These are phyloP conservation scores for Pseudocercospora musae DNA, from an alignment of 2,329 filamentous ascomycete species.

Conservation along the genomic window DNA sequence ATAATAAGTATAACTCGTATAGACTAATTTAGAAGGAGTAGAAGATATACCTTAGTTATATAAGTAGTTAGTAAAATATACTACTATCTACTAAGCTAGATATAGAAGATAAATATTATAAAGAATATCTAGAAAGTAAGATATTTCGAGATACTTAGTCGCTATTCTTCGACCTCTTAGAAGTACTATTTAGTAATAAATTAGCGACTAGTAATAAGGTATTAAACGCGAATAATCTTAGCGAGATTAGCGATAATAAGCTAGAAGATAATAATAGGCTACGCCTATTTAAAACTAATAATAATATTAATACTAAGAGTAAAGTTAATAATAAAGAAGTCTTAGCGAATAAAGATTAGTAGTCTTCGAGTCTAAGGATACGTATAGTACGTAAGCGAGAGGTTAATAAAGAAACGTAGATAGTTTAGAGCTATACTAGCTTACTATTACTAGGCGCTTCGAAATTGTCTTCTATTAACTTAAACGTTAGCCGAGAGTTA, in stretches of 20 bases:
- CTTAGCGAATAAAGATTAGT: background rate
- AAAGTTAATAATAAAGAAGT: background rate
- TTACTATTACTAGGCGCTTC: background rate
- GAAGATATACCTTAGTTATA: background rate
- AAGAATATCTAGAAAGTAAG: background rate
- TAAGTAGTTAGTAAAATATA: background rate
- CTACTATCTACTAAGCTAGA: background rate
- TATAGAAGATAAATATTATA: background rate
- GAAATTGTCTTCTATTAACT: background rate
- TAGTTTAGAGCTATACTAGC: background rate
- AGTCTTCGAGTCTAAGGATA: background rate
- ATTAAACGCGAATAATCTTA: background rate
- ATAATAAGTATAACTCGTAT: background rate
- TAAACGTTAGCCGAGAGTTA: background rate
- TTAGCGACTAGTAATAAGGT: background rate
- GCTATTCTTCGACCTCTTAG: no score
- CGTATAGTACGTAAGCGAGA: background rate
- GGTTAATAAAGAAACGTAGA: background rate
- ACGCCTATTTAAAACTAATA: background rate
- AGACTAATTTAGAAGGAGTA: background rate
- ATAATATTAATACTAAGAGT: background rate
- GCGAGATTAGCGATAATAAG: background rate
- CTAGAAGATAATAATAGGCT: background rate
- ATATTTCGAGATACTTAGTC: background rate
- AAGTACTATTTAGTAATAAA: slow-evolving; percentile 1